Base-by-base conservation (phyloP, 768 basidiomycete genomes). In the Candolleomyces aberdarensis region DNA sequence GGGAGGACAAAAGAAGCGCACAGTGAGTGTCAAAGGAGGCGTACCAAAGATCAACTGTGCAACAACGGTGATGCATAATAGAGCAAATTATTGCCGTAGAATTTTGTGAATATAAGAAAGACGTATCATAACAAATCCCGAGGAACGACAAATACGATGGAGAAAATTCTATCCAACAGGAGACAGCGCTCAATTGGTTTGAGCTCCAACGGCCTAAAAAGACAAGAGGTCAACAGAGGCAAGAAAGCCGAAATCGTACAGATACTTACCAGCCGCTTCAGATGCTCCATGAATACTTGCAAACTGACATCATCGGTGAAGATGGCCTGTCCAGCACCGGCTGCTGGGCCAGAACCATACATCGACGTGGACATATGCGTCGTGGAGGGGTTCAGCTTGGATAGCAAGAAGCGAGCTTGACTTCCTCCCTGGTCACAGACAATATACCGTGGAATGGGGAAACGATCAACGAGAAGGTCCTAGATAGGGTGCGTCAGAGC, bases 271-370 rank as follows among this genome's bases (percentile, higher is more conserved):
- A 98, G 75, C 69, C 94, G 87, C 74, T 96, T 97, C 75, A 98
- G 78, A 78, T 96, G 92, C 70, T 97, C 96, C 95, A 95, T 96
- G 80, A 97, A 96, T 59, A 96, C 91, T 74, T 96, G 93, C 76
- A 98, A 83, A 72, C 94, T 97, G 63, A 98, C 96, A 74, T 99
- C 96, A 71, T 98, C 97, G 58, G 97, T 99, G 74, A 98, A 97
- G 74, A 99, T 98, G 15, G 94, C 92, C 74, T 94, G 91, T 5
- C 96, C 96, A 2, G 84, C 77, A 9, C 81, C 81, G 10, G 84
- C 84, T 19, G 83, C 83, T 14, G 85, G 81, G 9, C 84, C 80
- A 4, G 86, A 82, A n/a, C 94, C 93, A 73, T 96, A 96, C 86
- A 96, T 93, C 61, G 85, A 85, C 63, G 85, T 84, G 22, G 92